Evolutionary conservation across 2,329 filamentous ascomycete genomes (phyloP), one percentile per base, ranked within the genome.

Genomic region (Monosporascus sp.): DNA sequence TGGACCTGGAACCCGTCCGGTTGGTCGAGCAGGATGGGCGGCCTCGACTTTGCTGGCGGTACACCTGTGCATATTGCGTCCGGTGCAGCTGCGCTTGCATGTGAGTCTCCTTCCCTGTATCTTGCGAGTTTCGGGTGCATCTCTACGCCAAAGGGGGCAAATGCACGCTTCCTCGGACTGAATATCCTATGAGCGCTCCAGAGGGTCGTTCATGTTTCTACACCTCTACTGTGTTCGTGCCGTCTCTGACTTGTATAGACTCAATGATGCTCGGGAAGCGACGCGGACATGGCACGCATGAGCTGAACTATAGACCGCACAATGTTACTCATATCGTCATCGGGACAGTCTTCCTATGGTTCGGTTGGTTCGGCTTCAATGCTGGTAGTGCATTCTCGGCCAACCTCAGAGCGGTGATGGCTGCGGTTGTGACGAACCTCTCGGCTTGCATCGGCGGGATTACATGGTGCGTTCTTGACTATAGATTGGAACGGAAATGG

Each of bases 331-430:
- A 95, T 69, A 91, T 96, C 61, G 90, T 96, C 50, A 88, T 95
- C 52, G 91, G 91, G 31, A 96, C 91, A 3, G 90, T 96, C 47
- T 96, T 96, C 74, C 84, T 96, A 17, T 96, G 91, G 90, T 88
- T 96, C 17, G 91, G 91, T 51, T 96, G 90, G 91, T 95, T 96
- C 65, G 91, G 91, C 48, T 96, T 96, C 83, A 96, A 96, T 64
- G 90, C 89, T 49, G 90, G 90, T 59, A 91, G 87, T 17, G 90
- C 90, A 15, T 77, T 94, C 52, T 79, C 85, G 48, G 90, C 90
- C 50, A 95, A 94, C 70, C 72, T 96, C 66, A 86, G 91, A 48
- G 89, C 89, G 45, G 81, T 96, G 62, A 90, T 96, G 86, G 91
- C 91, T 45, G 88, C 88, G 11, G 79, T 93, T 1, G 89, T 93